A percentile compares a stretch with the other conserved stretches of the same genome.
phyloP scores from a whole-genome alignment of 129 eudicot species.

The Pseudognaphalium luteoalbum region DNA sequence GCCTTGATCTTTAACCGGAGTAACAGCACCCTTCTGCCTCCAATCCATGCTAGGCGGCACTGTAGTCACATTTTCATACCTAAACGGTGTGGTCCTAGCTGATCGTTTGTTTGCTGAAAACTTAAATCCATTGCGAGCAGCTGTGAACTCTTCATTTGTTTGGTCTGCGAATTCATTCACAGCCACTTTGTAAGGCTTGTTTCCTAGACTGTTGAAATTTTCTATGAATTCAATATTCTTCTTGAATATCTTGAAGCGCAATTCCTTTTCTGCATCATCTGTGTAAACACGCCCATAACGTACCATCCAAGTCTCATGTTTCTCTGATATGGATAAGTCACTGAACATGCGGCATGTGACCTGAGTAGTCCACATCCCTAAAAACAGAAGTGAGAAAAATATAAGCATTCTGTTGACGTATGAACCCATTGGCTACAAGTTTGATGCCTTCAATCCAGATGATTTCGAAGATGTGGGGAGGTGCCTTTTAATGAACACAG shows the following conservation, averaged over 20 bases:
- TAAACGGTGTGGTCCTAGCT: slow-evolving; percentile 24
- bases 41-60: slow-evolving; percentile 35
- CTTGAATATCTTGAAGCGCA: slow-evolving; percentile 35
- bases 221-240: slow-evolving; percentile 37
- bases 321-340: slow-evolving; percentile 31
- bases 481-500: neutral
- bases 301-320: slow-evolving; percentile 45
- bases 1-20: slow-evolving; percentile 28
- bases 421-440: slow-evolving; percentile 19
- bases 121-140: slow-evolving; percentile 38
- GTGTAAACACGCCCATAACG: slow-evolving; percentile 38
- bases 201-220: slow-evolving; percentile 23
- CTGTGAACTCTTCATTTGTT: slow-evolving; percentile 39
- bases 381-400: slow-evolving; percentile 2
- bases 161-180: slow-evolving; percentile 41
- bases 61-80: slow-evolving; percentile 40
- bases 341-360: slow-evolving; percentile 22
- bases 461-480: neutral
- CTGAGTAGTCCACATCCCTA: slow-evolving; percentile 21
- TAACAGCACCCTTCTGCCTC: slow-evolving; percentile 32
- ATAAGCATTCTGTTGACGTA: slow-evolving; percentile 1
- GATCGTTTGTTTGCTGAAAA: neutral
- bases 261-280: slow-evolving; percentile 32
- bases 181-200: slow-evolving; percentile 29
- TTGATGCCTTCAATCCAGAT: neutral